Evolutionary conservation across 768 basidiomycete species (phyloP).

Genomic region (Boletus pseudopeckii): DNA sequence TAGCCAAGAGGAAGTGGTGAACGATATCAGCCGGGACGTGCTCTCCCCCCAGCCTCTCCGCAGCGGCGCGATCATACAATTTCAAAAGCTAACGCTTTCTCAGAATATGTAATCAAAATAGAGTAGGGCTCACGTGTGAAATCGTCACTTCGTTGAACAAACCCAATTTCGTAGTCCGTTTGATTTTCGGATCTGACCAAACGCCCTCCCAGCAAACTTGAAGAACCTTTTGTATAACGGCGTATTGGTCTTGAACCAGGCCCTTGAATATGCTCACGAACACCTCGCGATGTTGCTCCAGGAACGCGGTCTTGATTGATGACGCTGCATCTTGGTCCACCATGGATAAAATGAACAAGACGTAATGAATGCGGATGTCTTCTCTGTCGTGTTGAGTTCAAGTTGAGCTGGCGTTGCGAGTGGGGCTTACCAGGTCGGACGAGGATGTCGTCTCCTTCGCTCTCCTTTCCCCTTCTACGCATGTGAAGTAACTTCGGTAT

Average conservation of each 20-base stretch:
- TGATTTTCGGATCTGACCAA: slow-evolving; percentile 72
- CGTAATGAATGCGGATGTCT: slow-evolving; percentile 80
- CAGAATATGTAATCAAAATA: background rate
- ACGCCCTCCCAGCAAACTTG: slow-evolving; percentile 75
- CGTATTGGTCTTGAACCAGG: slow-evolving; percentile 60
- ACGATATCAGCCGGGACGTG: slow-evolving; percentile 72
- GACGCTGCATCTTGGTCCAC: slow-evolving; percentile 46
- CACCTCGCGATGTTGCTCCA: slow-evolving; percentile 66
- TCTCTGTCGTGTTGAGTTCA: slow-evolving; percentile 4
- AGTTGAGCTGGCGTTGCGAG: background rate
- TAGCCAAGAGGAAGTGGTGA: slow-evolving; percentile 83
- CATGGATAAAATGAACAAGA: slow-evolving; percentile 73
- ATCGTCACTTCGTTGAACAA: slow-evolving; percentile 68
- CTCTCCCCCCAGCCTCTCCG: slow-evolving; percentile 49
- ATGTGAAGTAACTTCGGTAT: slow-evolving; percentile 66
- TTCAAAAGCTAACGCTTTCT: slow-evolving; percentile 53
- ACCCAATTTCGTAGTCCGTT: slow-evolving; percentile 64
- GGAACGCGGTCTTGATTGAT: slow-evolving; percentile 57
- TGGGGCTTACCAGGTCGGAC: slow-evolving; percentile 51
- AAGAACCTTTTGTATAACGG: slow-evolving; percentile 58
- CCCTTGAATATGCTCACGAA: slow-evolving; percentile 75
- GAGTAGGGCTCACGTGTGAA: slow-evolving; percentile 48
- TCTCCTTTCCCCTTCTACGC: slow-evolving; percentile 57
- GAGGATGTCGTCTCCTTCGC: slow-evolving; percentile 39
- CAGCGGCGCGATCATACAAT: slow-evolving; percentile 60